Evolutionary conservation across 2,329 filamentous ascomycete species (phyloP).

Genomic region (Penicillium thymicola): DNA sequence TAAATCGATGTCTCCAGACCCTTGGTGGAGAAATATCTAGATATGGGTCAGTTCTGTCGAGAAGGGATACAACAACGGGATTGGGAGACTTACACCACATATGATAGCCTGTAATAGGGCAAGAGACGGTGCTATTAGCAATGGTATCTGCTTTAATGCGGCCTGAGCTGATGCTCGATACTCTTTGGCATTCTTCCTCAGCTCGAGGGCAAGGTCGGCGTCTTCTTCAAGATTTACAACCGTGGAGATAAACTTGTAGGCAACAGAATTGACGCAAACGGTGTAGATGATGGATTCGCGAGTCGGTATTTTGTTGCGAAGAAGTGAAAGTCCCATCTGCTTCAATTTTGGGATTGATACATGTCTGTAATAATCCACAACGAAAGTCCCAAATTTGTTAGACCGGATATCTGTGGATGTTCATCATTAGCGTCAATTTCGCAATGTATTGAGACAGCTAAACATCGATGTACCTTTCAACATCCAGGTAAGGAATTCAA

Average conservation of each 20-base stretch:
- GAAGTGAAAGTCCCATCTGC: slow-evolving; percentile 18
- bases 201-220: background rate
- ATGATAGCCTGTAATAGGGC: slow-evolving; percentile 15
- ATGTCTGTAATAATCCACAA: slow-evolving; percentile 22
- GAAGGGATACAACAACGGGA: background rate
- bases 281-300: slow-evolving; percentile 15
- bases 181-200: background rate
- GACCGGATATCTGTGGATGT: slow-evolving; percentile 15
- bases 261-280: slow-evolving; percentile 19
- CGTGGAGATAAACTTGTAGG: slow-evolving; percentile 23
- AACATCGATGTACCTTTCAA: slow-evolving; percentile 15
- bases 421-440: background rate
- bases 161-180: slow-evolving; percentile 10
- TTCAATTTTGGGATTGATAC: slow-evolving; percentile 16
- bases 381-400: slow-evolving; percentile 16
- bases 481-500: slow-evolving; percentile 23
- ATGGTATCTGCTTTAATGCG: slow-evolving; percentile 16
- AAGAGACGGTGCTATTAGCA: slow-evolving; percentile 12
- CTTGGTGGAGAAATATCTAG: slow-evolving; percentile 22
- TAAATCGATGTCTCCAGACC: slow-evolving; percentile 16
- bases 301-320: slow-evolving; percentile 6
- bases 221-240: slow-evolving; percentile 2
- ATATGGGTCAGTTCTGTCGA: background rate
- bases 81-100: background rate
- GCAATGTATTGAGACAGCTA: background rate